These are phyloP conservation scores for Diaporthe ilicicola DNA, from an alignment of 2,329 filamentous ascomycete species.

Conservation along the genomic window DNA sequence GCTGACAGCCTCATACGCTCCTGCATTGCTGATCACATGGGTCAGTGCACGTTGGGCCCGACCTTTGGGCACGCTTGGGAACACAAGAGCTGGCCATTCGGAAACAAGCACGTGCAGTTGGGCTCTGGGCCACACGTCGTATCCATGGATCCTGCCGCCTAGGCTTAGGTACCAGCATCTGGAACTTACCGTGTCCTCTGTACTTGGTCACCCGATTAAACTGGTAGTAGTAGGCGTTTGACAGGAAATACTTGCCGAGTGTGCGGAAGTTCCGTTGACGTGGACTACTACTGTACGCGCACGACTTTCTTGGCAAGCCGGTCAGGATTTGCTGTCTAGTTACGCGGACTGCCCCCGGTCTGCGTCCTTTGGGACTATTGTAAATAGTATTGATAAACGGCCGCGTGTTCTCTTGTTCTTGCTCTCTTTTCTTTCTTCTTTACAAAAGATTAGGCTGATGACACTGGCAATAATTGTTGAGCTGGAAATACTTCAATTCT, in stretches of 20 bases:
- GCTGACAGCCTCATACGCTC: background rate
- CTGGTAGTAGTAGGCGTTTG: too few species aligned
- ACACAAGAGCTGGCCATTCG: background rate
- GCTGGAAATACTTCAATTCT: background rate
- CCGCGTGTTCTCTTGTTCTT: too few species aligned
- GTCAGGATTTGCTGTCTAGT: background rate
- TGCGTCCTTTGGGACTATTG: too few species aligned
- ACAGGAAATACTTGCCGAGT: too few species aligned
- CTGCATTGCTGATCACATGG: background rate
- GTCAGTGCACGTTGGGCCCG: background rate
- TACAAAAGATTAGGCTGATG: background rate
- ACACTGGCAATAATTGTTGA: background rate
- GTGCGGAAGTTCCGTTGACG: background rate
- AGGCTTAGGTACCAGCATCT: background rate
- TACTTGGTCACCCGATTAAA: background rate
- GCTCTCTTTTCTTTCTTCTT: too few species aligned
- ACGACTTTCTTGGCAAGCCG: background rate
- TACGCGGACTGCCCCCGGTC: background rate
- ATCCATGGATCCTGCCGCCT: background rate
- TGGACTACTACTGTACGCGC: background rate
- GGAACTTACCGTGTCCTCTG: background rate
- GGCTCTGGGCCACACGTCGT: background rate
- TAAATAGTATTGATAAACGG: background rate
- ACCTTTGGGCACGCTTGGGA: background rate
- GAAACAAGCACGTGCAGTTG: background rate